phyloP scores from a whole-genome alignment of 768 basidiomycete genomes.

The Boletus reticuloceps region DNA sequence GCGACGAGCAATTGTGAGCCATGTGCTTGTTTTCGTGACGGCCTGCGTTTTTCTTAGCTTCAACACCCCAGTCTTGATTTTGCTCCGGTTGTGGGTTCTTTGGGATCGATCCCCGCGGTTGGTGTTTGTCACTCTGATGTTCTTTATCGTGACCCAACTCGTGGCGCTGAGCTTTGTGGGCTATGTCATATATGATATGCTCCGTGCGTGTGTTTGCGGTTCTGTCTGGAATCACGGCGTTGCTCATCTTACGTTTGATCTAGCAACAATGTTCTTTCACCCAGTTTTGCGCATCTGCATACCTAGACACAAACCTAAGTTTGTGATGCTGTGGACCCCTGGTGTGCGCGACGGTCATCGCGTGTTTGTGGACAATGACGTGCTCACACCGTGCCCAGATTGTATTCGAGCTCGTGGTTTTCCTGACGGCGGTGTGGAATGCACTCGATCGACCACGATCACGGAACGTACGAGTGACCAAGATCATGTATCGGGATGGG shows the following conservation, averaged over 20 bases:
- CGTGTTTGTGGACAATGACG: not conserved
- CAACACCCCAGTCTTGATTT: constrained; percentile 32
- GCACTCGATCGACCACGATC: constrained; percentile 26
- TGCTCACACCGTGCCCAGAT: constrained; percentile 16
- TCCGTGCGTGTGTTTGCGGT: constrained; percentile 21
- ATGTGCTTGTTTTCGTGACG: not conserved
- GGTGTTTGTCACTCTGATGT: constrained; percentile 27
- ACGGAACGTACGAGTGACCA: constrained; percentile 13
- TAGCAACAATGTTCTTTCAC: constrained; percentile 17
- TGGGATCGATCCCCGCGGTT: constrained; percentile 31
- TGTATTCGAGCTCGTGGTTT: constrained; percentile 31
- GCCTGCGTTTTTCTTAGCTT: not conserved
- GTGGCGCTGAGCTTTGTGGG: constrained; percentile 19
- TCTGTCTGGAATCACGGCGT: not conserved
- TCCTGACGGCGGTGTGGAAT: constrained; percentile 29
- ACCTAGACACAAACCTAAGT: constrained; percentile 17
- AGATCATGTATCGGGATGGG: constrained; percentile 29
- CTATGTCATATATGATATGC: constrained; percentile 26
- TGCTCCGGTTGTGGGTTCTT: constrained; percentile 40
- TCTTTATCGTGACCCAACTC: constrained; percentile 32
- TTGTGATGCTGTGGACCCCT: constrained; percentile 28
- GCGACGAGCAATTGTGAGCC: constrained; percentile 36
- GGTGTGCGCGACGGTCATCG: constrained; percentile 16
- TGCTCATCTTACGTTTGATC: not conserved
- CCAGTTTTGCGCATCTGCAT: constrained; percentile 19